These are phyloP conservation scores for apple (Malus domestica) DNA, from an alignment of 306 rosid species.

Conservation along the genomic window DNA sequence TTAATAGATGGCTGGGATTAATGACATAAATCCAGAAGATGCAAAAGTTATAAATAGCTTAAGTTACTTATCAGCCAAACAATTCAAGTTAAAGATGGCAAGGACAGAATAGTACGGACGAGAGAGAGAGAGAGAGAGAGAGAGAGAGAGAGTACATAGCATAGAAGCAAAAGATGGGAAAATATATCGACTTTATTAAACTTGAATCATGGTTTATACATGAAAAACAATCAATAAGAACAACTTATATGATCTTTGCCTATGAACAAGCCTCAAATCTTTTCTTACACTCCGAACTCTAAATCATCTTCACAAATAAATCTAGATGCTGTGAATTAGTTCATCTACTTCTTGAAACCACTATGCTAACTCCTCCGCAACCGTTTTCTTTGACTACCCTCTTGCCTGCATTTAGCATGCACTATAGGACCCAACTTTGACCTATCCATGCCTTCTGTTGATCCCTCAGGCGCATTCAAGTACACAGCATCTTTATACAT, in stretches of 20 bases:
- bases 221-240: neutral
- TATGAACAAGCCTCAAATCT: neutral
- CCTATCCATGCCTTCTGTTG: conserved; percentile 51
- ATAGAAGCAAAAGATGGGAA: neutral
- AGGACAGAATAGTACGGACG: no score
- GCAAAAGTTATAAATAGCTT: no score
- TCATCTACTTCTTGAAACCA: neutral
- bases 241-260: neutral
- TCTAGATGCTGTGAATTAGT: neutral
- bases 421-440: conserved; percentile 76
- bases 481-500: conserved; percentile 90
- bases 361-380: conserved; percentile 43
- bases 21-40: no score
- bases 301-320: neutral
- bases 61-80: no score
- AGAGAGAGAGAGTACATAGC: no score
- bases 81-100: no score
- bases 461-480: conserved; percentile 53
- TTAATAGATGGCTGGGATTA: no score
- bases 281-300: neutral
- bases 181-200: neutral
- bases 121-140: no score
- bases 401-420: conserved; percentile 87
- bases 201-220: neutral
- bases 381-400: conserved; percentile 70